phyloP scores from a whole-genome alignment of 2,329 filamentous ascomycete species.

The Alternaria viburni region DNA sequence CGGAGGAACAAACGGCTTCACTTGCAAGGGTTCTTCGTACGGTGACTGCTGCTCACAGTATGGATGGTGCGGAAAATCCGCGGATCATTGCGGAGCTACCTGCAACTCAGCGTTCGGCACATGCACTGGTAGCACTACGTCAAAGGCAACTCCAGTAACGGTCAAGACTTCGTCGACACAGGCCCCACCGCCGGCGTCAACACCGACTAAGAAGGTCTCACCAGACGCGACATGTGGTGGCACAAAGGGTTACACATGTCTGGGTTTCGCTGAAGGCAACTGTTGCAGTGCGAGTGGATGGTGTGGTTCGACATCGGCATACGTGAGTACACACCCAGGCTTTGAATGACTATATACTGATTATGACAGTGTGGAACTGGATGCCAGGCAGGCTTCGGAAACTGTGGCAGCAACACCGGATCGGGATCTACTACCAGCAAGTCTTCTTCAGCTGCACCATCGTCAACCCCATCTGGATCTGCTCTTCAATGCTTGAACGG shows the following conservation, averaged over 20 bases:
- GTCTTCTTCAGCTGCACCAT: conserved; percentile 22
- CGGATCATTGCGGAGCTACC: conserved; percentile 35
- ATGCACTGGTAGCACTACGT: conserved; percentile 22
- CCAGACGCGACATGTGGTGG: conserved; percentile 33
- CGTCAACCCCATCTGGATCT: conserved; percentile 15
- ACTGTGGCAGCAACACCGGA: conserved; percentile 27
- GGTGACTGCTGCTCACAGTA: conserved; percentile 54
- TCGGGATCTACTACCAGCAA: conserved; percentile 18
- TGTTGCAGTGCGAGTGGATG: conserved; percentile 51
- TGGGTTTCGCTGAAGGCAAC: conserved; percentile 35
- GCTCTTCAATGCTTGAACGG: conserved; percentile 38
- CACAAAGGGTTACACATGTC: conserved; percentile 38
- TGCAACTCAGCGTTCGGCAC: conserved; percentile 31
- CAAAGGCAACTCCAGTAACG: conserved; percentile 1
- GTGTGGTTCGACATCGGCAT: conserved; percentile 46
- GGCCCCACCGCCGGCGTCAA: conserved; percentile 23
- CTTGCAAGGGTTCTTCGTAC: conserved; percentile 52
- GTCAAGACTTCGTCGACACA: conserved; percentile 12
- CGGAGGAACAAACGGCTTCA: conserved; percentile 50
- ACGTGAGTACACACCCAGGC: not conserved
- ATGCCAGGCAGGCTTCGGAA: conserved; percentile 43
- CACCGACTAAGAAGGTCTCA: conserved; percentile 38
- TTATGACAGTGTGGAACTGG: conserved; percentile 35
- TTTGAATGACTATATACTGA: conserved; percentile 15
- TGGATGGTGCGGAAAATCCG: conserved; percentile 47